Base-by-base conservation (phyloP, 495 filamentous ascomycete species). In the Penicillium maclennaniae region DNA sequence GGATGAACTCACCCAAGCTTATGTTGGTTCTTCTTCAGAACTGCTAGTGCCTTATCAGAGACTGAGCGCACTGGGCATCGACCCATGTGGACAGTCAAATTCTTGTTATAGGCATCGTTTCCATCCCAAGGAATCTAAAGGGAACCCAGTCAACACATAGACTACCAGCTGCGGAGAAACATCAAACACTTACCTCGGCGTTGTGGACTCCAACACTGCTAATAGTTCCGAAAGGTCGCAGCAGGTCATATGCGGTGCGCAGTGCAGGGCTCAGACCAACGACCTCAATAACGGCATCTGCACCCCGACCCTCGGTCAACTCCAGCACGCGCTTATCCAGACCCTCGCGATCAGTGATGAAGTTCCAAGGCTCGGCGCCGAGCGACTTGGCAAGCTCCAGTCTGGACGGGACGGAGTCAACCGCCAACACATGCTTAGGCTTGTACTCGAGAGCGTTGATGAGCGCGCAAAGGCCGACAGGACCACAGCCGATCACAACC, bases 141-240 rank as follows among this genome's bases (percentile, higher is more conserved):
- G 9, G 23, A 27, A 20, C 9, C n/a, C 4, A 10, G n/a, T 41
- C 19, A 51, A 21, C 28, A 42, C 15, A 15, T 17, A 4, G 26
- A 37, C 7, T 5, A 10, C 31, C 10, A n/a, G 19, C 2, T 12
- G 14, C 14, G 25, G 3, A 14, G 9, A 19, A 36, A 26, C 1
- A 28, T 12, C 19, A 12, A 25, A 16, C 26, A 54, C 72, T 62
- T 59, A 90, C 87, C 76, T 91, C 89, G 20, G 78, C 87, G 69
- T 95, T 96, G 61, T 97, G 92, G 20, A 97, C 92, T 2, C 93
- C 93, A 54, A 96, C 90, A 60, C 87, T 92, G 52, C 83, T 87
- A 52, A 98, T 91, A 9, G 84, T 79, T 1, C 91, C 91, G 78
- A 86, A 98, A 19, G 93, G 92, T 47, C 93, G 79, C 38, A 98